Evolutionary conservation across 768 basidiomycete genomes (phyloP).

Genomic region (Russula ochroleuca): DNA sequence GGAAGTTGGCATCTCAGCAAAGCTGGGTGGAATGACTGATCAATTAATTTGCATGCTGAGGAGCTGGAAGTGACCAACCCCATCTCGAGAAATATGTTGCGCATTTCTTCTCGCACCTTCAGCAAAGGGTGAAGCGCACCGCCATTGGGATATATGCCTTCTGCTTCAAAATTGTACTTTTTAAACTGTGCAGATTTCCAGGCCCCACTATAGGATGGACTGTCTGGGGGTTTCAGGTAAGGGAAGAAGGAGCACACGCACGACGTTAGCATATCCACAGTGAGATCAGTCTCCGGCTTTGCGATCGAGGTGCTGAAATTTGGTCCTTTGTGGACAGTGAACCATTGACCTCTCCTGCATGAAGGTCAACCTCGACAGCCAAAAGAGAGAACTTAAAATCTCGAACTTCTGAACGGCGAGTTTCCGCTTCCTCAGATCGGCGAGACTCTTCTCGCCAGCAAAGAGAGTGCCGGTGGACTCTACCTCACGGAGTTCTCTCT

Average conservation of each 20-base stretch:
- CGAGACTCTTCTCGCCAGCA: conserved; percentile 74
- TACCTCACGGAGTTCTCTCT: conserved; percentile 68
- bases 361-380: conserved; percentile 3
- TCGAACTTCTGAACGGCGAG: conserved; percentile 74
- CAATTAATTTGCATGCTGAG: neutral
- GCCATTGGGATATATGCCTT: conserved; percentile 82
- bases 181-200: conserved; percentile 96
- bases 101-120: conserved; percentile 96
- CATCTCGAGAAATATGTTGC: conserved; percentile 98
- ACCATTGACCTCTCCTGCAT: conserved; percentile 91
- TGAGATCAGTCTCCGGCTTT: conserved; percentile 95
- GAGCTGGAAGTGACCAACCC: conserved; percentile 55
- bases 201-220: conserved; percentile 56
- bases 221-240: neutral
- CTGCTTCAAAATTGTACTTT: conserved; percentile 98
- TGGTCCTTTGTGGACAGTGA: conserved; percentile 78
- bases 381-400: neutral
- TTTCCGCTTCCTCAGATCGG: conserved; percentile 90
- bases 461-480: conserved; percentile 65
- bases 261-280: conserved; percentile 92
- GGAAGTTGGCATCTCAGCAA: conserved; percentile 97
- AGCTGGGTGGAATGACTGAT: conserved; percentile 53
- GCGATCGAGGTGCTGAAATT: conserved; percentile 86
- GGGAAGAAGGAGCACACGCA: conserved; percentile 41
- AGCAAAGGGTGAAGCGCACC: conserved; percentile 94